Evolutionary conservation across 2,329 filamentous ascomycete species (phyloP), one percentile per base, ranked within the genome.

Genomic region (Metarhizium robertsii): DNA sequence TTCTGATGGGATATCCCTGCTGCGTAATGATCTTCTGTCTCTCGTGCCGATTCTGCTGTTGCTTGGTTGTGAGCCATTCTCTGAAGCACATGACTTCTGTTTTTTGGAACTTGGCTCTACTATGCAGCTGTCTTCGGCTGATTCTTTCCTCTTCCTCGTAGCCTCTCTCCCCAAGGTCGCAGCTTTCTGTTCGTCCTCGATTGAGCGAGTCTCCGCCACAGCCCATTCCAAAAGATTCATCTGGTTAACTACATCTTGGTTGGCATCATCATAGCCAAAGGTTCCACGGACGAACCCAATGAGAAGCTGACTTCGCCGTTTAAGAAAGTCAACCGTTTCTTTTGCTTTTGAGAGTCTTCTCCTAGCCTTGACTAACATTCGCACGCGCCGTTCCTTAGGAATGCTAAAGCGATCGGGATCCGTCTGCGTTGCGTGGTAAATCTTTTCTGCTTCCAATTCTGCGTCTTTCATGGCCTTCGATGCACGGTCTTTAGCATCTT

Each of bases 191-290:
- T 66, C 60, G 34, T 56, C 57, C 53, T 65, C 61, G 45, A 67
- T 25, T 25, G 25, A 25, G 25, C 25, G 25, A 25, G 25, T 25
- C 25, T 25, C 1, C 25, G 25, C 25, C 25, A 25, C 55, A 46
- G 59, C 58, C 66, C 66, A 67, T 61, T 58, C 57, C 52, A 62
- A 32, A 52, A 64, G 59, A 51, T 59, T 57, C 46, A 16, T 56
- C 25, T 61, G 61, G 49, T 56, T 50, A 45, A 54, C 43, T 55
- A 57, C 57, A 54, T 62, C 45, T n/a, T 53, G 38, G 49, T 58
- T 63, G 3, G 59, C 56, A 11, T 53, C 1, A 6, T 8, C 13
- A 34, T 55, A 58, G 49, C 30, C 14, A 16, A 53, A 48, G 5
- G 56, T 58, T 42, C 11, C 45, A 13, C 48, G 43, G 42, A 57